A percentile compares a stretch with the other conserved stretches of the same genome.
Evolutionary conservation across 2,329 filamentous ascomycete species (phyloP).

Genomic region (Ceratocystis harringtonii): DNA sequence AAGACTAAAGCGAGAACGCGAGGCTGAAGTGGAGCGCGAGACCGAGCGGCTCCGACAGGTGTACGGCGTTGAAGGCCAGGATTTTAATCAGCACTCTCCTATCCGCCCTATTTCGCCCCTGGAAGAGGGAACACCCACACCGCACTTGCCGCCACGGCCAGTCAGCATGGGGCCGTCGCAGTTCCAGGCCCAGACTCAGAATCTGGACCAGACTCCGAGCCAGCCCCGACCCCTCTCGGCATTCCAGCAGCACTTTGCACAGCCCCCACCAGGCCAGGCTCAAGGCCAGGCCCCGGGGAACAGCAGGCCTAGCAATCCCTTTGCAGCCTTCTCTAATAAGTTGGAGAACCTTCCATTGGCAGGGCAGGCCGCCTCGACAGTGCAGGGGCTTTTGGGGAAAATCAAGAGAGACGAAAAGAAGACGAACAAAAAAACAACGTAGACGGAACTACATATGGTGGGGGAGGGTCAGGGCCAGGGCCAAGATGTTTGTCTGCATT

Average conservation of each 20-base stretch:
- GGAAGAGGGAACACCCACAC: conserved; percentile 13
- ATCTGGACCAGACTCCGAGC: conserved; percentile 2
- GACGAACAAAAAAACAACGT: conserved; percentile 32
- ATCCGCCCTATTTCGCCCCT: conserved; percentile 19
- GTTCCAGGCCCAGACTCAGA: conserved; percentile 8
- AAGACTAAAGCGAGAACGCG: conserved; percentile 51
- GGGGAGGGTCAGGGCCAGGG: conserved; percentile 21
- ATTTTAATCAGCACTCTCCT: conserved; percentile 20
- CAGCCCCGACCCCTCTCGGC: conserved; percentile 22
- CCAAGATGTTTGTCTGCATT: neutral
- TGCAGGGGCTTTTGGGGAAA: conserved; percentile 30
- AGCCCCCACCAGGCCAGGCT: conserved; percentile 19
- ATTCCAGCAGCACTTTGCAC: conserved; percentile 20
- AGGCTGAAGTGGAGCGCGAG: conserved; percentile 59
- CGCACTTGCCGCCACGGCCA: conserved; percentile 30
- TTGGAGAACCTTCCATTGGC: conserved; percentile 8
- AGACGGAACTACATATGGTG: conserved; percentile 24
- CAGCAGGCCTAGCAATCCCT: neutral
- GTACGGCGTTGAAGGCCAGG: conserved; percentile 45
- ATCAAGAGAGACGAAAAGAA: conserved; percentile 28
- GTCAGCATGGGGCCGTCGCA: conserved; percentile 24
- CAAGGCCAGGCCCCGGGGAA: neutral
- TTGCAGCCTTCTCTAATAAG: neutral
- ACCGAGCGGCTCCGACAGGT: conserved; percentile 61
- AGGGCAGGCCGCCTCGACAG: conserved; percentile 28